Percentiles rank a stretch among this genome's conserved stretches.
These are phyloP conservation scores for Conoideocrella luteorostrata DNA, from an alignment of 2,329 filamentous ascomycete species.

Conservation along the genomic window DNA sequence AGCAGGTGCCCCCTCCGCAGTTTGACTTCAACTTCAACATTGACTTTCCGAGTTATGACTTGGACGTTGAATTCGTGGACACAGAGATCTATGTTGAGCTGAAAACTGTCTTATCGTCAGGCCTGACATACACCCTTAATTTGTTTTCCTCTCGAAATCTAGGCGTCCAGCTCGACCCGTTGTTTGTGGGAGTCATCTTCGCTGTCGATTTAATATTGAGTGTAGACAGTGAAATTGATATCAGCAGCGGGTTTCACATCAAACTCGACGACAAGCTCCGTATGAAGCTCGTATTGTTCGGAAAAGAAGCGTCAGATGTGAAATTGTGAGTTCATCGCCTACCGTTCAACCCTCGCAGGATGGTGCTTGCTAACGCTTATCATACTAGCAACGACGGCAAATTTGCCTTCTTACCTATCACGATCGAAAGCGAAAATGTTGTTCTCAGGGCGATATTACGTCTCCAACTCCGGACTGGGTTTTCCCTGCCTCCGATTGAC, in stretches of 20 bases:
- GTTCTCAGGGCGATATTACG: conserved; percentile 41
- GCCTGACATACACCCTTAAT: conserved; percentile 40
- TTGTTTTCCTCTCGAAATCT: conserved; percentile 40
- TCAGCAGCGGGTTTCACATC: conserved; percentile 50
- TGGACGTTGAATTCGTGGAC: conserved; percentile 42
- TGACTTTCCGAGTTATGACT: conserved; percentile 37
- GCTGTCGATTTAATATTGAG: conserved; percentile 46
- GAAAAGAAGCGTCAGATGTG: conserved; percentile 39
- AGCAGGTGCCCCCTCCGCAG: conserved; percentile 17
- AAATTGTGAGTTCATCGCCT: conserved; percentile 37
- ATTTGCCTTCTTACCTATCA: conserved; percentile 52
- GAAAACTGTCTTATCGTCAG: conserved; percentile 33
- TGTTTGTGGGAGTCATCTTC: conserved; percentile 41
- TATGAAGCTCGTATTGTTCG: conserved; percentile 44
- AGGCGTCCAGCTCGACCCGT: conserved; percentile 32
- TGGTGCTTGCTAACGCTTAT: neutral
- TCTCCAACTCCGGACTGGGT: conserved; percentile 38
- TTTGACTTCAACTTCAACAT: conserved; percentile 38
- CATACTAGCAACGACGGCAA: conserved; percentile 39
- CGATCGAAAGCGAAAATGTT: conserved; percentile 33
- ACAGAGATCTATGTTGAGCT: conserved; percentile 47
- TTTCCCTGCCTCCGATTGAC: conserved; percentile 23
- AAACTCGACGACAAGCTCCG: conserved; percentile 43
- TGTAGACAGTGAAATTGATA: conserved; percentile 38
- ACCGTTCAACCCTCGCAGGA: neutral